Conservation (phyloP, 331 rosid species). For the Malus hybrid region DNA sequence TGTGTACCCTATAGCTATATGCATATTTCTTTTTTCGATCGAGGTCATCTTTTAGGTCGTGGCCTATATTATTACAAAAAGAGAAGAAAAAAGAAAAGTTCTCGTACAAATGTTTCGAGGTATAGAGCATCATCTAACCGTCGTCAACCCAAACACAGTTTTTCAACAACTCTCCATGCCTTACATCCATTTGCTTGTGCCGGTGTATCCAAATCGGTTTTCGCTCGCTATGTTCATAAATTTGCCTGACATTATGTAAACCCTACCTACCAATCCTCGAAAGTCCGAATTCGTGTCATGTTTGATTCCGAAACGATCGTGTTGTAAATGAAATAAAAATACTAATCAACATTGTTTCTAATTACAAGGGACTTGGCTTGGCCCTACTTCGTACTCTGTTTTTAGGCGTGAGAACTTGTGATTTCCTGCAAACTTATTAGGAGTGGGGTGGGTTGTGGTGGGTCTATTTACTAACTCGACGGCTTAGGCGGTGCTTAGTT, state of each 20-base stretch:
- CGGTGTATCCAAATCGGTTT: neutral
- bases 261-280: no score
- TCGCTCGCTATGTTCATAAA: neutral
- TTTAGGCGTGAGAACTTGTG: no score
- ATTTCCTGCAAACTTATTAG: no score
- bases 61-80: neutral
- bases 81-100: neutral
- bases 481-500: no score
- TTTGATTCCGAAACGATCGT: neutral
- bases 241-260: neutral
- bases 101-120: neutral
- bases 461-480: no score
- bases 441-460: no score
- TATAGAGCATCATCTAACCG: neutral
- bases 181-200: neutral
- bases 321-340: neutral
- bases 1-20: neutral
- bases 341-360: neutral
- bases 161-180: neutral
- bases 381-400: no score
- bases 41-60: neutral
- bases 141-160: no score
- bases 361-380: neutral
- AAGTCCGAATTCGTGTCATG: neutral
- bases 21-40: neutral